These are phyloP conservation scores for Corymbia maculata DNA, from an alignment of 345 rosid species.

Conservation along the genomic window DNA sequence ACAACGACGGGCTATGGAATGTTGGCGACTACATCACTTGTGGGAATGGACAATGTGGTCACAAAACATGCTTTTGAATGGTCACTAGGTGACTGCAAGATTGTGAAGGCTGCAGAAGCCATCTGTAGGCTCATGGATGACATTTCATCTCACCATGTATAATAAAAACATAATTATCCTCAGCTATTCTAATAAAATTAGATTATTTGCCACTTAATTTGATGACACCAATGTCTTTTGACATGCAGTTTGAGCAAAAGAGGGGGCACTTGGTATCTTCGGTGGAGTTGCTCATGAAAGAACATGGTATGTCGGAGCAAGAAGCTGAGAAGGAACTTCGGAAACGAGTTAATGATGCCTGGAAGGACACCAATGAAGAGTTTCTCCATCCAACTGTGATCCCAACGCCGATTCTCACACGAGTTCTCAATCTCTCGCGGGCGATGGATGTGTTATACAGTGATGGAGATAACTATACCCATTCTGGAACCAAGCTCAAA, in stretches of 20 bases:
- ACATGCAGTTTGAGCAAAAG: background rate
- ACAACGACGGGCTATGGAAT: background rate
- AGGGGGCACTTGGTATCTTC: constrained; percentile 5
- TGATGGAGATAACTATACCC: constrained; percentile 12
- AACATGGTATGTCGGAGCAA: background rate
- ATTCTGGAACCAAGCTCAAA: background rate
- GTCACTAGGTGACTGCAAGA: background rate
- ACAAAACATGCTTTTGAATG: constrained; percentile 11
- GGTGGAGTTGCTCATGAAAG: constrained; percentile 24
- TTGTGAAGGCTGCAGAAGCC: background rate
- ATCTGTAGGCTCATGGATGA: constrained; percentile 11
- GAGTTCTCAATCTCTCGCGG: constrained; percentile 7
- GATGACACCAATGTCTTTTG: background rate
- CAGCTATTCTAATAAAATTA: background rate
- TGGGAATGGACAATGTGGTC: constrained; percentile 3
- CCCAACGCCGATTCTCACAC: constrained; percentile 2
- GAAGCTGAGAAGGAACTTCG: background rate
- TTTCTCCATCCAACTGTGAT: background rate
- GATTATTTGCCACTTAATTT: background rate
- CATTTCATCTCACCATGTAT: constrained; percentile 8
- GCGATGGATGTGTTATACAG: constrained; percentile 12
- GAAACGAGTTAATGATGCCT: constrained; percentile 3
- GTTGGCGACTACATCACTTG: background rate
- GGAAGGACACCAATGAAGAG: constrained; percentile 29
- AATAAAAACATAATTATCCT: background rate